Percentiles rank a stretch among this genome's conserved stretches.
Evolutionary conservation across 2,329 filamentous ascomycete genomes (phyloP).

Genomic region (Hortaea sp.): DNA sequence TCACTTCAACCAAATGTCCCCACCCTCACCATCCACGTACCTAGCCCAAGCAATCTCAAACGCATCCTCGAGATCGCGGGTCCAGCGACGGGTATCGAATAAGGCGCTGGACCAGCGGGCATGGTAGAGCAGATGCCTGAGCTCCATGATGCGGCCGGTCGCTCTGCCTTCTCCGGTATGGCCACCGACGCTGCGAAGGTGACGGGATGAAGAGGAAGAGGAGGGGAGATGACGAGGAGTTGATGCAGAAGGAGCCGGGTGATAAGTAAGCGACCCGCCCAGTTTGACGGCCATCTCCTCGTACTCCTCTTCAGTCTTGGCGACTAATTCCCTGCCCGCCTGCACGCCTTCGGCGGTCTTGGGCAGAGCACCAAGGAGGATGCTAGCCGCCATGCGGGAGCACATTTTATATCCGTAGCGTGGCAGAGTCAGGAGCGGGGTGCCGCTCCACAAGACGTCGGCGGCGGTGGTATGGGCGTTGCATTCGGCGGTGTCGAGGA

Average conservation of each 20-base stretch:
- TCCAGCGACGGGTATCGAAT: slow-evolving; percentile 89
- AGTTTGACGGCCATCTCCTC: slow-evolving; percentile 65
- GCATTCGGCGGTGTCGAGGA: slow-evolving; percentile 94
- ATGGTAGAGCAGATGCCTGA: slow-evolving; percentile 73
- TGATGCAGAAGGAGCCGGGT: slow-evolving; percentile 14
- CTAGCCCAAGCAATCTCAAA: slow-evolving; percentile 81
- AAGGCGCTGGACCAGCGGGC: slow-evolving; percentile 76
- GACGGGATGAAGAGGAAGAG: too few relatives aligned
- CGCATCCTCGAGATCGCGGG: slow-evolving; percentile 74
- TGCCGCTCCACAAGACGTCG: slow-evolving; percentile 92
- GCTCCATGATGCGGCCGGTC: slow-evolving; percentile 61
- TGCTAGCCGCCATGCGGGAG: slow-evolving; percentile 92
- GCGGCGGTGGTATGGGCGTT: slow-evolving; percentile 97
- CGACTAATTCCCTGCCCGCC: slow-evolving; percentile 68
- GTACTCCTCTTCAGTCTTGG: slow-evolving; percentile 68
- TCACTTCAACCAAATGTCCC: slow-evolving; percentile 69
- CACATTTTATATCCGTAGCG: slow-evolving; percentile 98
- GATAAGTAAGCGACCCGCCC: slow-evolving; percentile 54
- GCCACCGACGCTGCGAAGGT: too few relatives aligned
- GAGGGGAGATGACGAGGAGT: too few relatives aligned
- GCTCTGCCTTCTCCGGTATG: slow-evolving; percentile 10
- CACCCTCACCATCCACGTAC: slow-evolving; percentile 79
- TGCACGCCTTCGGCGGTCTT: slow-evolving; percentile 53
- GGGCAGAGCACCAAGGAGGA: slow-evolving; percentile 80
- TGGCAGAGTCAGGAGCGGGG: slow-evolving; percentile 79